These are phyloP conservation scores for Triticum monococcum DNA, from an alignment of 176 grass and related monocot species.

Conservation along the genomic window DNA sequence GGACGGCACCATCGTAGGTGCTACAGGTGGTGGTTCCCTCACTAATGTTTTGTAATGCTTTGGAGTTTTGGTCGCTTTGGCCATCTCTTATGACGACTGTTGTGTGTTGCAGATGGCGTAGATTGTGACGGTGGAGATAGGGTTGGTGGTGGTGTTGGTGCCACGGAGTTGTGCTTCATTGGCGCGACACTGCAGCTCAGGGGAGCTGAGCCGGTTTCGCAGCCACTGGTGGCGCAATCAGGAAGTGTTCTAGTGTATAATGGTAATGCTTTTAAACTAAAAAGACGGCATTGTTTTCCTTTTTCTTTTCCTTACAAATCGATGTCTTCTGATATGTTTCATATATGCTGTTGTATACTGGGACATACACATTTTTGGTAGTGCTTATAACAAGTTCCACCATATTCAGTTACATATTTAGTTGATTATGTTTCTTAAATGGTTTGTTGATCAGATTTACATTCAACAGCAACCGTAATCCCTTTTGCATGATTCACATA, in stretches of 20 bases:
- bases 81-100: neutral
- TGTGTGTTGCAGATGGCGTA: neutral
- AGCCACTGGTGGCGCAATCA: slow-evolving; percentile 49
- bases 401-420: neutral
- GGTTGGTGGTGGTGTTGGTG: neutral
- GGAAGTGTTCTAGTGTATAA: slow-evolving; percentile 88
- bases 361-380: neutral
- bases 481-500: neutral
- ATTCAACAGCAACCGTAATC: neutral
- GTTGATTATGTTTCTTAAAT: neutral
- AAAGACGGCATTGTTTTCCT: neutral
- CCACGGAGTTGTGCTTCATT: slow-evolving; percentile 54
- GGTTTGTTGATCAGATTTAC: neutral
- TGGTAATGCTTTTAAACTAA: slow-evolving; percentile 46
- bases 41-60: neutral
- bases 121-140: neutral
- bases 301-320: neutral
- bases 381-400: neutral
- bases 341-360: neutral
- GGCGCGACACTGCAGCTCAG: slow-evolving; percentile 81
- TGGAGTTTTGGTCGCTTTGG: neutral
- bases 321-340: neutral
- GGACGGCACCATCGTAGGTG: slow-evolving; percentile 36
- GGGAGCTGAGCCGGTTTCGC: slow-evolving; percentile 52
- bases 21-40: neutral